Evolutionary conservation across 2,329 filamentous ascomycete species (phyloP), one percentile per base, ranked within the genome.

Genomic region (Curvularia lunata): DNA sequence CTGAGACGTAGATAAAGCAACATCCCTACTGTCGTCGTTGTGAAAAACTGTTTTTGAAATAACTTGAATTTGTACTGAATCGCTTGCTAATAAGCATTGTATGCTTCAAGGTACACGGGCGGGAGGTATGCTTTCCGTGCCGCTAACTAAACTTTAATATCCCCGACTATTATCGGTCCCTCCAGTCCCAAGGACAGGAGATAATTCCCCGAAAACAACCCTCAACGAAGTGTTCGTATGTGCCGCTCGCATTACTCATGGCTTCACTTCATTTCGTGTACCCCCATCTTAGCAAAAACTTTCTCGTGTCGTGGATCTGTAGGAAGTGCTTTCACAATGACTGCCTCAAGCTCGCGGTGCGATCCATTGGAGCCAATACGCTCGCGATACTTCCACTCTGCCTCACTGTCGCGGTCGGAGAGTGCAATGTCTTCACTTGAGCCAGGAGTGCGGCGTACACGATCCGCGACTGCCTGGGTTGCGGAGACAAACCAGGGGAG

Each of bases 271-370:
- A 49, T 18, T 34, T 56, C 32, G 45, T 30, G 34, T 43, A 32
- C 42, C 37, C 48, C 64, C 42, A 53, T 52, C 38, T 69, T 67
- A 28, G 59, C 57, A 12, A 71, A 52, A 7, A 75, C 68, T 54
- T 73, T 76, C 56, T 75, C 70, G 6, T 64, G 61, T 12, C 64
- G 64, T 1, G 71, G 69, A 43, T 69, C 59, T 2, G 62, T 66
- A n/a, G 66, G 66, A 27, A 67, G 53, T 37, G 67, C 54, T 32
- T 64, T 61, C 30, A 68, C 61, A 28, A 70, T 59, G 16, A 74
- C 65, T 8, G 68, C 67, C 25, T 72, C 62, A 25, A 76, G 64
- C 42, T 74, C 73, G 38, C 65, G 65, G 40, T 71, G 65, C 6
- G 71, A 71, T 7, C 56, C 62, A 41, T 69, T 69, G 10, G 72